Evolutionary conservation across 495 filamentous ascomycete genomes (phyloP), one percentile per base, ranked within the genome.

Genomic region (Thermothielavioides terrestris): DNA sequence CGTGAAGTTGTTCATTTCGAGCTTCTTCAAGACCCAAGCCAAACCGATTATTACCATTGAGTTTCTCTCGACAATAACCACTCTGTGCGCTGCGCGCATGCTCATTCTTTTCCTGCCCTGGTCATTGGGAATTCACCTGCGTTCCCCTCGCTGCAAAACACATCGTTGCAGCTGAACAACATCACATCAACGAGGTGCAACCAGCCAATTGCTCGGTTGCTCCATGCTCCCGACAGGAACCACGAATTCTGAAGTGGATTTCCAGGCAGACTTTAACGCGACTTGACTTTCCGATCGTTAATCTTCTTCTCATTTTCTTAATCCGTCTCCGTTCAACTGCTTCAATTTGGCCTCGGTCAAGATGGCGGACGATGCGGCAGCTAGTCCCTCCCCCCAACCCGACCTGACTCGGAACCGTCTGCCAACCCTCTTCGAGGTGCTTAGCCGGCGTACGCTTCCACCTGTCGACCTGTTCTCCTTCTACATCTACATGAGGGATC

Each of bases 401-500:
- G 76, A 80, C 50, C 50, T 72, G 26, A 63, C 63, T 46, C 81
- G 92, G 44, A 92, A 94, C 62, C 80, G 92, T 31, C 78, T 99
- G 10, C 92, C 92, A 15, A 96, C 86, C 0, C 81, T 97, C 32
- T 94, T 92, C 63, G 92, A 99, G 65, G 92, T 97, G 31, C 75
- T 99, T 31, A 94, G 88, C 58, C 81, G 94, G 44, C 80, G 86
- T 37, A 99, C 92, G 2, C 75, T 90, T 17, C 83, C 94, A 37
- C 92, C 92, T 0, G 91, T 97, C 31, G 94, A 97, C 64, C 78
- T 99, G 10, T 97, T 92, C 72, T 95, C 90, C 2, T 97, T 97
- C 75, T 97, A 97, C 74, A 97, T 99, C 59, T 99, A 94, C 69
- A 99, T 99, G 92, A 79, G 92, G 49, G 94, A 99, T 65, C 89